phyloP scores from a whole-genome alignment of 2,329 filamentous ascomycete genomes.

The Hortaea sp. region DNA sequence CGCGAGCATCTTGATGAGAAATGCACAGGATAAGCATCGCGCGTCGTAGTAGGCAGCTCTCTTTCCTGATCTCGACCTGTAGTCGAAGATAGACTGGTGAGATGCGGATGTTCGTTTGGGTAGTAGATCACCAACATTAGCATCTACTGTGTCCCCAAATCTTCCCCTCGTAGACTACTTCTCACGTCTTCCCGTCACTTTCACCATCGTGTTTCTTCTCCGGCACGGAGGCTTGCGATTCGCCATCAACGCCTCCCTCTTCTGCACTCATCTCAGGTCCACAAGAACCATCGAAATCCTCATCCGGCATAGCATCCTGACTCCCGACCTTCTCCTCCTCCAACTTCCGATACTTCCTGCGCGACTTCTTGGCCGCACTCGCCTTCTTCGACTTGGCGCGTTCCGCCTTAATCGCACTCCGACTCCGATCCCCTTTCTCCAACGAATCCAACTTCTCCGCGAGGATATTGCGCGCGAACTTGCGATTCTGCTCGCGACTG shows the following conservation, averaged over 20 bases:
- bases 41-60: no score
- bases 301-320: constrained; percentile 3
- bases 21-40: no score
- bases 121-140: no score
- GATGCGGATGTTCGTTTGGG: no score
- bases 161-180: no score
- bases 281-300: no score
- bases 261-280: background rate
- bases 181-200: no score
- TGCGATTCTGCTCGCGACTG: constrained; percentile 76
- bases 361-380: constrained; percentile 70
- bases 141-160: no score
- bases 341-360: constrained; percentile 64
- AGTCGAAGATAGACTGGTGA: no score
- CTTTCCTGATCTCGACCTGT: no score
- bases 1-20: no score
- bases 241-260: background rate
- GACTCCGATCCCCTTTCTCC: constrained; percentile 59
- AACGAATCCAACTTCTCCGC: constrained; percentile 68
- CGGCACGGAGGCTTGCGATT: background rate
- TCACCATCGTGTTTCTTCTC: no score
- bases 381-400: constrained; percentile 59
- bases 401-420: constrained; percentile 54
- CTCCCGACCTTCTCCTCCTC: constrained; percentile 37
- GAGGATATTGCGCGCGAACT: constrained; percentile 67